Percentiles rank a stretch among this genome's conserved stretches.
These are phyloP conservation scores for Inonotus obliquus DNA, from an alignment of 1,284 basidiomycete genomes.

Conservation along the genomic window DNA sequence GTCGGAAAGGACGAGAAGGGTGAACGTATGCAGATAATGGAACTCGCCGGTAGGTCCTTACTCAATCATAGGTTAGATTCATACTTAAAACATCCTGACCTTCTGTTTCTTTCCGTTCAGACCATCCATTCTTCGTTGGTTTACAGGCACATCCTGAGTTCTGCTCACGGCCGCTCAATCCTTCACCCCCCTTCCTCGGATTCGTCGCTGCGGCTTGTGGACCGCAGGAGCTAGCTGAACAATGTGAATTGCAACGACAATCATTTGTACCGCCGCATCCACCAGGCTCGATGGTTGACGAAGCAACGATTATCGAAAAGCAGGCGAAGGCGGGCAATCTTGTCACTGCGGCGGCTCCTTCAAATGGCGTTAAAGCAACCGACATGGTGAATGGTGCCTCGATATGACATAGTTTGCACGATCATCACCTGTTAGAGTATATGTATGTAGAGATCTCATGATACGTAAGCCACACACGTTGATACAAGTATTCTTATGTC, in stretches of 20 bases:
- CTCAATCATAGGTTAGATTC: neutral
- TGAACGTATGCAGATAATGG: slow-evolving; percentile 96
- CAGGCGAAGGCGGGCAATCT: slow-evolving; percentile 16
- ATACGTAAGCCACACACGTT: too few species aligned
- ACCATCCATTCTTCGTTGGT: slow-evolving; percentile 93
- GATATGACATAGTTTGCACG: neutral
- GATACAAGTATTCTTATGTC: too few species aligned
- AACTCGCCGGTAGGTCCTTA: slow-evolving; percentile 67
- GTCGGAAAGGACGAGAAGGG: slow-evolving; percentile 93
- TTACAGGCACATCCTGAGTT: slow-evolving; percentile 98
- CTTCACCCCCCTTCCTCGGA: slow-evolving; percentile 95
- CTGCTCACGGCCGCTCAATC: slow-evolving; percentile 97
- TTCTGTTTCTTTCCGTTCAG: slow-evolving; percentile 39
- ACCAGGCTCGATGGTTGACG: slow-evolving; percentile 44
- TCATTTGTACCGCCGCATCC: slow-evolving; percentile 49
- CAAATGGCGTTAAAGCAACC: neutral
- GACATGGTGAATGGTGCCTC: neutral
- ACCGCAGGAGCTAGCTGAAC: slow-evolving; percentile 60
- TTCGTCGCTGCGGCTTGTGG: slow-evolving; percentile 87
- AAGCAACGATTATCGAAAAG: slow-evolving; percentile 35
- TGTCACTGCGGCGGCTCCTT: neutral
- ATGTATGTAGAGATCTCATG: neutral
- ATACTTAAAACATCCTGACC: neutral
- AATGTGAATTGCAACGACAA: slow-evolving; percentile 62
- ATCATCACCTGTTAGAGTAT: neutral